A percentile compares a stretch with the other conserved stretches of the same genome.
These are phyloP conservation scores for Microsporum audouinii DNA, from an alignment of 2,329 filamentous ascomycete species.

Conservation along the genomic window DNA sequence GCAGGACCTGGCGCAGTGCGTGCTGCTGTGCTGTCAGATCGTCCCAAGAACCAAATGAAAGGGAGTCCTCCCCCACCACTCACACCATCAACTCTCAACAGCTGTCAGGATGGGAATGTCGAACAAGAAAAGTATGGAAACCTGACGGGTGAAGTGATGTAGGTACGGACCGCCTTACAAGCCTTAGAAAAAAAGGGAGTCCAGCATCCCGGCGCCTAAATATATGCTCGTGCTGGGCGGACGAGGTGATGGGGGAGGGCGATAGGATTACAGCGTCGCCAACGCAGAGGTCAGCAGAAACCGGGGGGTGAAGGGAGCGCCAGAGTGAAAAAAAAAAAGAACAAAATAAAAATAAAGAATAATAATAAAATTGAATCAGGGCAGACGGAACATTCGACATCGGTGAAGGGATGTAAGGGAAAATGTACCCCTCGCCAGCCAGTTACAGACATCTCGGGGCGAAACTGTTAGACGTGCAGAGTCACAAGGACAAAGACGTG, in stretches of 20 bases:
- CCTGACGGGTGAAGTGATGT: neutral
- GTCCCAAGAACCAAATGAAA: conserved; percentile 3
- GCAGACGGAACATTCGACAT: neutral
- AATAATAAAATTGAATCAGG: neutral
- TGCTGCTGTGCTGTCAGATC: conserved; percentile 2
- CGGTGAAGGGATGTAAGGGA: neutral
- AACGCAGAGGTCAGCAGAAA: conserved; percentile 12
- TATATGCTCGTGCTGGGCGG: neutral
- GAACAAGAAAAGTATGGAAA: neutral
- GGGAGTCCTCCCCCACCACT: neutral
- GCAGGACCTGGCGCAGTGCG: conserved; percentile 2
- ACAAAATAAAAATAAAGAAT: neutral
- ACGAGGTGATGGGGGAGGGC: conserved; percentile 6
- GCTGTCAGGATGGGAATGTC: neutral
- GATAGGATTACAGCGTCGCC: conserved; percentile 10
- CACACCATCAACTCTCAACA: neutral
- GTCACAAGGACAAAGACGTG: conserved; percentile 2
- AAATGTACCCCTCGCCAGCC: neutral
- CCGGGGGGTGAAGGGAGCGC: neutral
- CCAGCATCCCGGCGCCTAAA: neutral
- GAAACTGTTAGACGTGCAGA: conserved; percentile 2
- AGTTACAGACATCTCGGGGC: conserved; percentile 2
- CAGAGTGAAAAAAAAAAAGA: neutral
- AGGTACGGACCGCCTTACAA: conserved; percentile 3
- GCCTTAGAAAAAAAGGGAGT: neutral